These are phyloP conservation scores for Talaromyces sp. DNA, from an alignment of 2,329 filamentous ascomycete genomes.

Conservation along the genomic window DNA sequence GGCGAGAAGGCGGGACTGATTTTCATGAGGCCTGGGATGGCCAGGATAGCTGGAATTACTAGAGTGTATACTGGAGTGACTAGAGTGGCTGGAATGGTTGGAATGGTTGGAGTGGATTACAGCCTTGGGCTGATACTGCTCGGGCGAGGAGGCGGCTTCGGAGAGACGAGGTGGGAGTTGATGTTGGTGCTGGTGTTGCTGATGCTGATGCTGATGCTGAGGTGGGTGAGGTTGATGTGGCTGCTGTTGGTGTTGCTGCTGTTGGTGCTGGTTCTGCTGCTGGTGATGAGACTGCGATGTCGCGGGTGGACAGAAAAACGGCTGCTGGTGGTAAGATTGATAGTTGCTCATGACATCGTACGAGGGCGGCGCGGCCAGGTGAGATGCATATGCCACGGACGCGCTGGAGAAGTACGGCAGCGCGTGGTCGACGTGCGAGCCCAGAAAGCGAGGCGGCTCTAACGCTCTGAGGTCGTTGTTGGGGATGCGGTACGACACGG, in stretches of 20 bases:
- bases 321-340: constrained; percentile 30
- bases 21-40: not conserved
- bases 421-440: constrained; percentile 25
- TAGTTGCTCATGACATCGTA: constrained; percentile 27
- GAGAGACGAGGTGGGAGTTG: not conserved
- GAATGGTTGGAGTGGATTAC: not conserved
- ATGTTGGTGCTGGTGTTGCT: constrained; percentile 21
- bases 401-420: constrained; percentile 35
- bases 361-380: constrained; percentile 28
- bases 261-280: not conserved
- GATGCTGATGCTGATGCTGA: not conserved
- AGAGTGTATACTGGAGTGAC: not conserved
- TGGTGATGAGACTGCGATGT: constrained; percentile 2
- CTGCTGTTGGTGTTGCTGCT: not conserved
- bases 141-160: not conserved
- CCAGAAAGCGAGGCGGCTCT: constrained; percentile 33
- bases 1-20: not conserved
- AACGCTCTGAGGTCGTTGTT: constrained; percentile 32
- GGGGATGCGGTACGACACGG: constrained; percentile 36
- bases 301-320: constrained; percentile 11
- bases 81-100: not conserved
- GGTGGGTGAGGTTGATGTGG: not conserved
- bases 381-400: constrained; percentile 31
- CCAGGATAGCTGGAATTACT: not conserved
- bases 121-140: not conserved